These are phyloP conservation scores for Anacardium occidentale DNA, from an alignment of 345 rosid species.

Conservation along the genomic window DNA sequence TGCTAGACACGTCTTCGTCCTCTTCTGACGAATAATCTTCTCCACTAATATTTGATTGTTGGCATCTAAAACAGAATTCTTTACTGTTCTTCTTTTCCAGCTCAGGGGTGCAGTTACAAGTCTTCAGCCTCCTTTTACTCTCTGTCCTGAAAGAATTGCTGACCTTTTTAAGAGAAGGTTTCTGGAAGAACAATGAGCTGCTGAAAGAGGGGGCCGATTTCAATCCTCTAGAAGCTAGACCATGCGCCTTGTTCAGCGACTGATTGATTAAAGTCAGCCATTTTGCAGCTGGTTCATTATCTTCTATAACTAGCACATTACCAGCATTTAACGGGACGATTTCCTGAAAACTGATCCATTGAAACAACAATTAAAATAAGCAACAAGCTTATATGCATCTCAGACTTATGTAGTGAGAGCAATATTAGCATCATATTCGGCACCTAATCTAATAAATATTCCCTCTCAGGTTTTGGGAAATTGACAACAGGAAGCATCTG, in stretches of 20 bases:
- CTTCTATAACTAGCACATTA: slow-evolving; percentile 87
- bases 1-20: slow-evolving; percentile 54
- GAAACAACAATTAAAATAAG: not conserved
- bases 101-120: slow-evolving; percentile 66
- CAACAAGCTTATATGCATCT: not conserved
- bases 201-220: slow-evolving; percentile 35
- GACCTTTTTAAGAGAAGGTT: slow-evolving; percentile 70
- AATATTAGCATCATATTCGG: not conserved
- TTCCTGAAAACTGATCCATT: slow-evolving; percentile 78
- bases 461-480: not conserved
- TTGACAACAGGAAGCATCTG: not conserved
- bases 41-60: slow-evolving; percentile 46
- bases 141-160: slow-evolving; percentile 83
- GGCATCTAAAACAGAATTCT: slow-evolving; percentile 74
- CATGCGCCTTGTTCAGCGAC: slow-evolving; percentile 60
- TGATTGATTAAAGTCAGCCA: slow-evolving; percentile 79
- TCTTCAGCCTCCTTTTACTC: slow-evolving; percentile 62
- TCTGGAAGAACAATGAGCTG: slow-evolving; percentile 72
- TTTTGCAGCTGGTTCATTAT: slow-evolving; percentile 89
- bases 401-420: too few relatives aligned
- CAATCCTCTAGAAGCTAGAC: slow-evolving; percentile 27
- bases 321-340: slow-evolving; percentile 98
- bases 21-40: slow-evolving; percentile 63
- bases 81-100: slow-evolving; percentile 56
- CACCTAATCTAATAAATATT: not conserved